Conservation (phyloP, 148 eudicot genomes). For the Nepenthes mirabilis region DNA sequence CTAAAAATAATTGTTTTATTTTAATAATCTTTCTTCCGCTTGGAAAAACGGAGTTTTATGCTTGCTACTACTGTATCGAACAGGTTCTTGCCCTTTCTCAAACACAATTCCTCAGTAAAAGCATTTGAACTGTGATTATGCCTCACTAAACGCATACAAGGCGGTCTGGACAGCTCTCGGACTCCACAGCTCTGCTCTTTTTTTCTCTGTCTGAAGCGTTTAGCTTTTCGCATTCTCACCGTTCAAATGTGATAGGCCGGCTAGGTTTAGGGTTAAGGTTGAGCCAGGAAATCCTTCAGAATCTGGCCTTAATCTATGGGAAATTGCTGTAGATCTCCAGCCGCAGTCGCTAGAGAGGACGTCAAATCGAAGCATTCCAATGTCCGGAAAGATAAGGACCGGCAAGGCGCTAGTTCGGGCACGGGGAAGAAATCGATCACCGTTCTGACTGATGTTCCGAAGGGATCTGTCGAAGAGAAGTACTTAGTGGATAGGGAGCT, state of each 20-base stretch:
- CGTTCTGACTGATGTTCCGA: slow-evolving; percentile 36
- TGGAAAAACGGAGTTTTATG: too few relatives aligned
- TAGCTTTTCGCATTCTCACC: too few relatives aligned
- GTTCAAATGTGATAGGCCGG: not conserved
- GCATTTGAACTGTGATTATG: too few relatives aligned
- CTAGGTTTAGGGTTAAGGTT: slow-evolving; percentile 25
- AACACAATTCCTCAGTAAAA: too few relatives aligned
- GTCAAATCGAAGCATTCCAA: slow-evolving; percentile 52
- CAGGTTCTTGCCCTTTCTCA: too few relatives aligned
- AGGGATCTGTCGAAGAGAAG: slow-evolving; percentile 63
- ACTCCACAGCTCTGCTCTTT: too few relatives aligned
- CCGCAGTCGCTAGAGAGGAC: slow-evolving; percentile 80
- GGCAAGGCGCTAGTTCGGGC: slow-evolving; percentile 7
- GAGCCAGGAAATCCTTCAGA: slow-evolving; percentile 1
- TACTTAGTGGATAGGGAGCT: slow-evolving; percentile 64
- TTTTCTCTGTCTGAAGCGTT: too few relatives aligned
- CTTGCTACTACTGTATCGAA: too few relatives aligned
- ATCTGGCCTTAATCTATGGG: slow-evolving; percentile 48
- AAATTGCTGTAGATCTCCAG: slow-evolving; percentile 97
- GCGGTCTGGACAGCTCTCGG: too few relatives aligned
- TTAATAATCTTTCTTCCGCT: too few relatives aligned
- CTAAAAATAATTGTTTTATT: too few relatives aligned
- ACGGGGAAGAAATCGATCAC: slow-evolving; percentile 25
- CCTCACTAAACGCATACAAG: too few relatives aligned
- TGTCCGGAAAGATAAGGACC: slow-evolving; percentile 22